Base-by-base conservation (phyloP, 2,329 filamentous ascomycete genomes). In the Botrytis pseudocinerea region DNA sequence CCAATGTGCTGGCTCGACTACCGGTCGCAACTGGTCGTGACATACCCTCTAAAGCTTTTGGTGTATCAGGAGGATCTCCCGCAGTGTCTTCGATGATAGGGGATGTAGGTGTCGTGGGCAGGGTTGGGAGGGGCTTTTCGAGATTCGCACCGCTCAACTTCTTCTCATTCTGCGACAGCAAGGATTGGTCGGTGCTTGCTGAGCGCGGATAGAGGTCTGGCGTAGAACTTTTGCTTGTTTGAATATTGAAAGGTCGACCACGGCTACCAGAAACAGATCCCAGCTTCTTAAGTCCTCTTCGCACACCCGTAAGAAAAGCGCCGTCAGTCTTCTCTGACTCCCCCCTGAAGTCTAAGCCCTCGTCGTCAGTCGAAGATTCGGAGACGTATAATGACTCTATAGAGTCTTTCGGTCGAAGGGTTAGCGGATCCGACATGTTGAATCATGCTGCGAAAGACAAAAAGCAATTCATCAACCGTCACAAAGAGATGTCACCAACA, bases 1-100 rank as follows among this genome's bases (percentile, higher is more conserved):
- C 79, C 75, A 81, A 78, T 22, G 79, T 80, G 71, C 78, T 81
- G 25, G 78, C 80, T 51, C 78, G 73, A 72, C 79, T 81, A 32
- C 75, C 77, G 66, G 72, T 76, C 69, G 75, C 74, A 48, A 75
- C 74, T 60, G 77, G 71, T 72, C 76, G 74, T 38, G 78, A 79
- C 77, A 80, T 78, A 22, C 70, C 28, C 28, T 74, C 63, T 32
- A 60, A 25, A 48, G 75, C 40, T 75, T 78, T 79, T 7, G 78
- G 75, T 12, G 77, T 78, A 57, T 79, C 77, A 20, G 78, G 77
- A n/a, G 78, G 75, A 16, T 76, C 77, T 20, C 75, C 74, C 18
- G 73, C 25, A 46, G 59, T 14, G 25, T 70, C 57, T 42, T 68
- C 70, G 42, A 68, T 22, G 38, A 72, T 72, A 16, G 76, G 76